These are phyloP conservation scores for Xylariales sp. DNA, from an alignment of 2,329 filamentous ascomycete genomes.

Conservation along the genomic window DNA sequence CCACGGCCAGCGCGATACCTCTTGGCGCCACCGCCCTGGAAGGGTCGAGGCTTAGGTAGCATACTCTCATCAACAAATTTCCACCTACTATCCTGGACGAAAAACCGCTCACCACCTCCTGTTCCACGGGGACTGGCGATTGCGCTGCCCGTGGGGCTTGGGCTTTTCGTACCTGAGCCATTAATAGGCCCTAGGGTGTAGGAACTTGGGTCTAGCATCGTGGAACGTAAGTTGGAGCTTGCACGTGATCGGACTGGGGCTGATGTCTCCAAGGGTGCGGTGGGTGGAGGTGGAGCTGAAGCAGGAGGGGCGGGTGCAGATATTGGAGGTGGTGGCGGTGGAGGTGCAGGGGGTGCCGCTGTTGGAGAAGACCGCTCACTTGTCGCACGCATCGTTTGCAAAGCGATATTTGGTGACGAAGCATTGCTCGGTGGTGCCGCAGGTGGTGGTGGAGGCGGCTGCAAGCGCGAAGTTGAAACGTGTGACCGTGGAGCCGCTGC, in stretches of 20 bases:
- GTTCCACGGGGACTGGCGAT: slow-evolving; percentile 47
- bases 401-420: slow-evolving; percentile 53
- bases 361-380: slow-evolving; percentile 52
- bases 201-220: slow-evolving; percentile 78
- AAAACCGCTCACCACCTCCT: slow-evolving; percentile 54
- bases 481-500: slow-evolving; percentile 41
- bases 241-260: slow-evolving; percentile 54
- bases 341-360: slow-evolving; percentile 53
- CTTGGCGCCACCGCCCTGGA: slow-evolving; percentile 73
- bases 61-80: slow-evolving; percentile 85
- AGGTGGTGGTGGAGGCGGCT: slow-evolving; percentile 55
- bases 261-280: slow-evolving; percentile 47
- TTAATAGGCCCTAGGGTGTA: slow-evolving; percentile 77
- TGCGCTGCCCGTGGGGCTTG: slow-evolving; percentile 57
- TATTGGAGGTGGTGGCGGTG: slow-evolving; percentile 54
- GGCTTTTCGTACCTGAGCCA: slow-evolving; percentile 61
- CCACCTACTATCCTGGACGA: slow-evolving; percentile 84
- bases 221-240: slow-evolving; percentile 63
- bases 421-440: slow-evolving; percentile 37
- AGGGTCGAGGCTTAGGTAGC: slow-evolving; percentile 87
- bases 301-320: slow-evolving; percentile 58
- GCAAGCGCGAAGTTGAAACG: slow-evolving; percentile 48
- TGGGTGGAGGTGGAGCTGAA: slow-evolving; percentile 57
- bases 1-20: slow-evolving; percentile 91
- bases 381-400: slow-evolving; percentile 55